phyloP scores from a whole-genome alignment of 2,329 filamentous ascomycete species.

The Didymella exigua region DNA sequence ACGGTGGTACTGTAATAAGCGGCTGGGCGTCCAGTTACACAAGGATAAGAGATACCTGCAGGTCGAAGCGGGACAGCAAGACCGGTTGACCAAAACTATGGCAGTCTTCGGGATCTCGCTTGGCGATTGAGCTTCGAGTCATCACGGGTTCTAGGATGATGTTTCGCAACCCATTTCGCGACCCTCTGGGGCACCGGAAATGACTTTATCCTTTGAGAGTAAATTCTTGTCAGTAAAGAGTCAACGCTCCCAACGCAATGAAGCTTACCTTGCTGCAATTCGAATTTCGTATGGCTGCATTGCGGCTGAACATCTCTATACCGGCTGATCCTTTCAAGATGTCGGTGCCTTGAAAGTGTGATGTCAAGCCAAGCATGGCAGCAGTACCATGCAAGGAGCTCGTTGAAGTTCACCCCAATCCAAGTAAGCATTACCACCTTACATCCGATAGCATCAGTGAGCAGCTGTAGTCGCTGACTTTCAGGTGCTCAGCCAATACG shows the following conservation, averaged over 20 bases:
- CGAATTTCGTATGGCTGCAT: not conserved
- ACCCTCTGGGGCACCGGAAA: not conserved
- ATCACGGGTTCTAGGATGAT: not conserved
- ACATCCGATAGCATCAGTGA: not conserved
- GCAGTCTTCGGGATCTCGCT: too few relatives aligned
- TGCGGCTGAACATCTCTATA: not conserved
- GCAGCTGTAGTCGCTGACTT: not conserved
- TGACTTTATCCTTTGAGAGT: not conserved
- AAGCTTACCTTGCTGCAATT: not conserved
- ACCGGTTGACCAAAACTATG: not conserved
- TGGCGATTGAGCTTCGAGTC: not conserved
- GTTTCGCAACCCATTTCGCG: not conserved
- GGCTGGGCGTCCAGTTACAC: conserved; percentile 1
- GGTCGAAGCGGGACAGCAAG: not conserved
- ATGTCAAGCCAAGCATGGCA: not conserved
- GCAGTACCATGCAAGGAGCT: not conserved
- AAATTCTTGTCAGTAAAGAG: not conserved
- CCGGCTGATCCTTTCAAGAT: not conserved
- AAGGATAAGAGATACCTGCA: not conserved
- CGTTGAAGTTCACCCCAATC: not conserved
- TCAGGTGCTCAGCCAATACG: too few relatives aligned
- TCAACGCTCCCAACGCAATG: not conserved
- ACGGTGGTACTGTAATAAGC: conserved; percentile 3
- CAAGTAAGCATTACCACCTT: not conserved
- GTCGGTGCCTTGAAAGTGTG: not conserved